Evolutionary conservation across 768 basidiomycete genomes (phyloP), one percentile per base, ranked within the genome.

Genomic region (Botryobasidium botryosum): DNA sequence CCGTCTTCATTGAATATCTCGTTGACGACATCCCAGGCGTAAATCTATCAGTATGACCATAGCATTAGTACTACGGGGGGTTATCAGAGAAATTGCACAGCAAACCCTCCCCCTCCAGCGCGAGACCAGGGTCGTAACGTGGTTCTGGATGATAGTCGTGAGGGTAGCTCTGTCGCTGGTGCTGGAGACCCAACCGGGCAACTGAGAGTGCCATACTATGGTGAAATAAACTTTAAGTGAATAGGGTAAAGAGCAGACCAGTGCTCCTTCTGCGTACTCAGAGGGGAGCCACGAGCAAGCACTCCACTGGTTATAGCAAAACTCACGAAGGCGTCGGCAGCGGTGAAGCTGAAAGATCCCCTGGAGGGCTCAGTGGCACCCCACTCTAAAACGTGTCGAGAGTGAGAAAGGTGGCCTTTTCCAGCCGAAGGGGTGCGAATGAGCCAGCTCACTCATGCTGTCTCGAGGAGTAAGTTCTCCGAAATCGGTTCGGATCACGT

Each of bases 1-100:
- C 70, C 70, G 51, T 71, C 65, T 28, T 72, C 70, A 56, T 71
- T 70, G 55, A 73, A 62, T 43, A 68, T 68, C 56, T 73, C 70
- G n/a, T n/a, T n/a, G n/a, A n/a, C n/a, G n/a, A n/a, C n/a, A n/a
- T n/a, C n/a, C n/a, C n/a, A n/a, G n/a, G 51, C 55, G 57, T 38
- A 57, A 44, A 18, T 17, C 17, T 48, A n/a, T n/a, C n/a, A n/a
- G n/a, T n/a, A n/a, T 45, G 12, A 45, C 21, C 3, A 45, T 36
- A 13, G 36, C 44, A 33, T 36, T 37, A 20, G 33, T 36, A 18
- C 6, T 5, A 37, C 8, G 23, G 23, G 17, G 23, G 17, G 36
- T n/a, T 37, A 18, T n/a, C 8, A 5, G 24, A 45, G 1, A 45
- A 24, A 6, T 45, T 41, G 37, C 44, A 33, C 21, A 25, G 15